Evolutionary conservation across 169 alveolate genomes (phyloP).

Genomic region (Fabrea salina): DNA sequence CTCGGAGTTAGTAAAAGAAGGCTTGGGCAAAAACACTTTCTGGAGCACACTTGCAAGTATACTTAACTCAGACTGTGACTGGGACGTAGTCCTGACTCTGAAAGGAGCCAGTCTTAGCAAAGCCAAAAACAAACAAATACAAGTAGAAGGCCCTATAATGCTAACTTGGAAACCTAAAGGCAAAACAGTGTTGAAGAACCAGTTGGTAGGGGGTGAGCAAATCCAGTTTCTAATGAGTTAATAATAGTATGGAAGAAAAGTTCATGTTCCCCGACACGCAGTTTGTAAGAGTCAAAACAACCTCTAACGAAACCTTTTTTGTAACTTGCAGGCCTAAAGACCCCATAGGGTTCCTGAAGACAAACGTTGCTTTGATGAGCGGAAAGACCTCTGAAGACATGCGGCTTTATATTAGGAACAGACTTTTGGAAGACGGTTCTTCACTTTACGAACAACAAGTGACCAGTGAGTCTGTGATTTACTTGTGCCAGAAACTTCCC

Average conservation of each 20-base stretch:
- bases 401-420: conserved; percentile 12
- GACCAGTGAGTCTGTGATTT: background rate
- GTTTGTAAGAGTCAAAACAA: conserved; percentile 9
- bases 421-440: conserved; percentile 19
- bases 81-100: background rate
- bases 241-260: background rate
- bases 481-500: background rate
- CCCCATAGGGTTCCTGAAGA: background rate
- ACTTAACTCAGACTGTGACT: background rate
- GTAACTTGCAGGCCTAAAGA: conserved; percentile 16
- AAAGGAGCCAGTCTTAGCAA: background rate
- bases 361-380: background rate
- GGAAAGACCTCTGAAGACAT: conserved; percentile 13
- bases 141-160: too few relatives aligned
- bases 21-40: background rate
- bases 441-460: conserved; percentile 14
- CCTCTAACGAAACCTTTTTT: conserved; percentile 3
- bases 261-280: background rate
- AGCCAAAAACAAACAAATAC: background rate
- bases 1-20: background rate
- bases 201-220: too few relatives aligned
- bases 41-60: background rate
- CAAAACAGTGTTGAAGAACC: too few relatives aligned
- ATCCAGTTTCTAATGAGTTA: background rate
- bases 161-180: too few relatives aligned